Evolutionary conservation across 495 filamentous ascomycete genomes (phyloP), one percentile per base, ranked within the genome.

Genomic region (Penicillium atrosanguineum): DNA sequence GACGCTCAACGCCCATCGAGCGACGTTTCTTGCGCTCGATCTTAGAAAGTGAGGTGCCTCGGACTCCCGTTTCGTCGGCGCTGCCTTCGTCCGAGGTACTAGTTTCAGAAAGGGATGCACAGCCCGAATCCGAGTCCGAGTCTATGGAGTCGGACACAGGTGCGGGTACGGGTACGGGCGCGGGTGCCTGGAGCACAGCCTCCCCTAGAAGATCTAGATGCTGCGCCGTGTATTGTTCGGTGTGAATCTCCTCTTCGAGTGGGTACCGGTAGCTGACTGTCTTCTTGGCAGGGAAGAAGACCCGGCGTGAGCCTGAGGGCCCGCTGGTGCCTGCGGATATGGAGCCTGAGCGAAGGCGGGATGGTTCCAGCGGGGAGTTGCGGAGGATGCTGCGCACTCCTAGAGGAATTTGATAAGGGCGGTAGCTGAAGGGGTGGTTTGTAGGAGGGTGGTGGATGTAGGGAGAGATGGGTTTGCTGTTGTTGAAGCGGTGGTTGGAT

Each of bases 311-410:
- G 50, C 62, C 62, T 57, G 70, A 46, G 43, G 63, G 63, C 37
- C 54, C 69, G 43, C 61, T 58, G 40, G 62, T 60, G 55, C 57
- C 66, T 34, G 75, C 61, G 21, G 77, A 69, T 39, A 76, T 67
- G 42, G 73, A 73, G 9, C 67, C 64, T 12, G 73, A 71, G 19
- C 70, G 66, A 26, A 67, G 68, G 31, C 69, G 64, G 21, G 62
- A 48, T 12, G 63, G 31, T 70, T 82, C 55, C 21, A 78, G 56
- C 2, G 87, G 87, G 8, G 87, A 89, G 73, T 91, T 91, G 63
- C 87, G 85, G 28, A 91, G 75, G 66, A 91, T 91, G 67, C 85
- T 88, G 55, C 81, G 83, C 7, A 89, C 76, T 7, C 79, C 79
- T 16, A 83, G 76, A 3, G 86, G 82, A 12, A 83, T 80, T 38